Conservation (phyloP, 2,329 filamentous ascomycete genomes). For the Colletotrichum shisoi region DNA sequence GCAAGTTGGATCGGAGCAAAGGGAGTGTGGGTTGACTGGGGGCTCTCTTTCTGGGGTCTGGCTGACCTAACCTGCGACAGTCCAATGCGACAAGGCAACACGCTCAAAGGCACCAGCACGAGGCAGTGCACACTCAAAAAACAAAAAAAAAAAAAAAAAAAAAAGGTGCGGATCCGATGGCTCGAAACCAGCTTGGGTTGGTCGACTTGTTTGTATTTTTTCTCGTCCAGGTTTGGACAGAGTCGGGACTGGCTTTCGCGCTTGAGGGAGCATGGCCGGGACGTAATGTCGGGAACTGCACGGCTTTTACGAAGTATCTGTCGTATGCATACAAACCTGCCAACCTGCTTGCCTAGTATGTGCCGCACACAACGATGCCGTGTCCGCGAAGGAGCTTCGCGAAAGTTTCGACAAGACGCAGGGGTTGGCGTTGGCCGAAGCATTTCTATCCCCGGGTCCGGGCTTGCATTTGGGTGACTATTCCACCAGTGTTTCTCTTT, state of each 20-base stretch:
- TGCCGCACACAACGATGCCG: neutral
- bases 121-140: neutral
- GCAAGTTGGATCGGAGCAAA: slow-evolving; percentile 29
- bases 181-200: slow-evolving; percentile 7
- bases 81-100: neutral
- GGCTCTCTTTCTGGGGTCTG: slow-evolving; percentile 16
- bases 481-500: slow-evolving; percentile 33
- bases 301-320: slow-evolving; percentile 2
- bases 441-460: neutral
- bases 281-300: slow-evolving; percentile 29
- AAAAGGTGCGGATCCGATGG: slow-evolving; percentile 7
- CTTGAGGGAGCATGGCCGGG: slow-evolving; percentile 13
- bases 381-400: slow-evolving; percentile 18
- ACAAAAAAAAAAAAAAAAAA: neutral
- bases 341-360: neutral
- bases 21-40: slow-evolving; percentile 31
- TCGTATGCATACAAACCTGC: no score
- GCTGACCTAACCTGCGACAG: slow-evolving; percentile 28
- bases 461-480: slow-evolving; percentile 3
- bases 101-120: neutral
- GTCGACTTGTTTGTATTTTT: slow-evolving; percentile 22
- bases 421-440: slow-evolving; percentile 29
- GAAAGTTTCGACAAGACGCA: slow-evolving; percentile 32
- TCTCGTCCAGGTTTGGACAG: slow-evolving; percentile 26
- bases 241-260: slow-evolving; percentile 24